Conservation (phyloP, 208 protist genomes). For the Wallacemonas sp. region DNA sequence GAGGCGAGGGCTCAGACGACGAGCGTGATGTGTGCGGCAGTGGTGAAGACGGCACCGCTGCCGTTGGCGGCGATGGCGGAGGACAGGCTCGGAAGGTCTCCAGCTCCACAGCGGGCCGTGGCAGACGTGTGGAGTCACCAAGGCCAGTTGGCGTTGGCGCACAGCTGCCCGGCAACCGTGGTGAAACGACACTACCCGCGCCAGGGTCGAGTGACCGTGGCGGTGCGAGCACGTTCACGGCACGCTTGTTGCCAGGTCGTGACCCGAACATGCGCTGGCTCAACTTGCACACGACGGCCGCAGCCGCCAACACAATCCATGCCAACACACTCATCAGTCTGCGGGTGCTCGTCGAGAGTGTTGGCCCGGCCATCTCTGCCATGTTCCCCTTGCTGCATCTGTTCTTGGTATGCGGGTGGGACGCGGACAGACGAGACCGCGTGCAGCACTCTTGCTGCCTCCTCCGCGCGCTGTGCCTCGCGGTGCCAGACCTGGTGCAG, state of each 20-base stretch:
- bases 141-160: no score
- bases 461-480: slow-evolving; percentile 52
- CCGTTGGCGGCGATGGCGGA: not conserved
- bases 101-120: no score
- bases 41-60: not conserved
- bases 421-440: slow-evolving; percentile 21
- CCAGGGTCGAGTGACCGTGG: no score
- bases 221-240: not conserved
- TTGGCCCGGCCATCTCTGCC: slow-evolving; percentile 52
- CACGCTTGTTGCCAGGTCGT: not conserved
- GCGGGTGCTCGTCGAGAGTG: slow-evolving; percentile 42
- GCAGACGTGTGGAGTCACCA: no score
- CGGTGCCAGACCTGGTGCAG: slow-evolving; percentile 66
- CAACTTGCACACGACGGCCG: not conserved
- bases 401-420: slow-evolving; percentile 61
- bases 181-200: no score
- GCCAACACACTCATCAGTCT: slow-evolving; percentile 13
- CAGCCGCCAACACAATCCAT: not conserved
- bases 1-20: not conserved
- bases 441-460: slow-evolving; percentile 63
- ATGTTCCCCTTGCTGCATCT: slow-evolving; percentile 65
- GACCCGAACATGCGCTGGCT: not conserved
- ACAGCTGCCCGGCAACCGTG: no score
- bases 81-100: no score
- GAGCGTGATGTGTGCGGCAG: not conserved